Conservation (phyloP, 306 rosid genomes). For the Cucumis sativus region Cucumber_9930_V3 NC_026659.2:25674501-25675000, state of each 20-base stretch:
- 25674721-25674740: not conserved
- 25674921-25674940: not conserved
- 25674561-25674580: conserved; percentile 84
- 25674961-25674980: not conserved
- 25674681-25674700: not conserved
- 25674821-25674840: not conserved
- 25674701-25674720: not conserved
- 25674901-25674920: not conserved
- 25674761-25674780: not conserved
- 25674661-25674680: not conserved
- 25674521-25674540: conserved; percentile 54
- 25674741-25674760: not conserved
- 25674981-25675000: not conserved
- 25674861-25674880: not conserved
- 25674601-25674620: conserved; percentile 41
- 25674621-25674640: not conserved
- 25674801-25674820: not conserved
- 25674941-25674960: not conserved
- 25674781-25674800: not conserved
- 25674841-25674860: not conserved
- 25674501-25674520: conserved; percentile 22
- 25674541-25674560: conserved; percentile 76
- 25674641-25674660: not conserved
- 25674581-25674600: conserved; percentile 89
- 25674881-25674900: not conserved